Evolutionary conservation across 768 basidiomycete genomes (phyloP).

Genomic region (Polyporus arcularius): DNA sequence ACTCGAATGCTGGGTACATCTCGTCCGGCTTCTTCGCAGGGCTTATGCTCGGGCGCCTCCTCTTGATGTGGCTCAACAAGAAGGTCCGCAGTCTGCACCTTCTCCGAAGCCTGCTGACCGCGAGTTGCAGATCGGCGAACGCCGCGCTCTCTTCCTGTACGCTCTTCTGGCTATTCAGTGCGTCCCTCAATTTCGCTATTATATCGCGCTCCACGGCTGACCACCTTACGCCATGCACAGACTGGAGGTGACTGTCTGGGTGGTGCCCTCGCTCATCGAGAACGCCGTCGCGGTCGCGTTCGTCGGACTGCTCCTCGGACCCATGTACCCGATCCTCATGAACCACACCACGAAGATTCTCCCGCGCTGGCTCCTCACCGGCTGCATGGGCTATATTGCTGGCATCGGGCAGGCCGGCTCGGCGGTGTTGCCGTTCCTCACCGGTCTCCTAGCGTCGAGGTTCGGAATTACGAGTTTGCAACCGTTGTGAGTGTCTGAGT

Average conservation of each 20-base stretch:
- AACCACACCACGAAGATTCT: slow-evolving; percentile 68
- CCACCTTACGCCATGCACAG: slow-evolving; percentile 4
- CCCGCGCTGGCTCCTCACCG: slow-evolving; percentile 67
- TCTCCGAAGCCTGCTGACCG: neutral
- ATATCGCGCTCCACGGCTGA: neutral
- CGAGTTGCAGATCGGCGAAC: slow-evolving; percentile 28
- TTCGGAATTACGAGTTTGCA: slow-evolving; percentile 62
- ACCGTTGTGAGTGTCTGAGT: slow-evolving; percentile 50
- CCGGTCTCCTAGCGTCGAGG: slow-evolving; percentile 64
- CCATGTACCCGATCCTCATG: slow-evolving; percentile 61
- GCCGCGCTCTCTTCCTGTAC: slow-evolving; percentile 30
- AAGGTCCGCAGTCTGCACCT: slow-evolving; percentile 15
- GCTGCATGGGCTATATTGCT: slow-evolving; percentile 44
- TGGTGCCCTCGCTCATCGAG: slow-evolving; percentile 49
- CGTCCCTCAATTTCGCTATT: neutral
- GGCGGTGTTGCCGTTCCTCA: slow-evolving; percentile 72
- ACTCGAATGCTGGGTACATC: slow-evolving; percentile 41
- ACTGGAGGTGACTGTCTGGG: slow-evolving; percentile 45
- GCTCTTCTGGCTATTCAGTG: slow-evolving; percentile 30
- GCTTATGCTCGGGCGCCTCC: slow-evolving; percentile 29
- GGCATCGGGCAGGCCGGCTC: slow-evolving; percentile 68
- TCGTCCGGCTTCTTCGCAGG: slow-evolving; percentile 45
- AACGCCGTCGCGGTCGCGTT: slow-evolving; percentile 47
- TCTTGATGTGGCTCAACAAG: slow-evolving; percentile 29
- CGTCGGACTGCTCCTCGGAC: slow-evolving; percentile 44